phyloP scores from a whole-genome alignment of 306 rosid species.

The Vigna trinervia region DNA sequence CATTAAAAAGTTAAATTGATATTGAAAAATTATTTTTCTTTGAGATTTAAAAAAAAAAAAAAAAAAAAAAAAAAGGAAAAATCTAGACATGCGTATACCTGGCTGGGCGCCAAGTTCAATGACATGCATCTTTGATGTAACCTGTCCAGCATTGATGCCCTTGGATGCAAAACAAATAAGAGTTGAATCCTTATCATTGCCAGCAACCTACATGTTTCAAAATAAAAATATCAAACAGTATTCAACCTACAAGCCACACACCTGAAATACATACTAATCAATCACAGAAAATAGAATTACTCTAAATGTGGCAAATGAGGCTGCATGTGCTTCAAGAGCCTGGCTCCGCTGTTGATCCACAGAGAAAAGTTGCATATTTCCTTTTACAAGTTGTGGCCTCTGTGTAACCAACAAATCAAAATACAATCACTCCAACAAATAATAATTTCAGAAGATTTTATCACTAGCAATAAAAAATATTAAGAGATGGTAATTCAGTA shows the following conservation, averaged over 20 bases:
- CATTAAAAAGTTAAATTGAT: conserved; percentile 2
- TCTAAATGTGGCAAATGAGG: conserved; percentile 73
- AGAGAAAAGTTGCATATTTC: conserved; percentile 88
- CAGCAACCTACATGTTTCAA: conserved; percentile 62
- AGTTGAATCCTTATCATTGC: conserved; percentile 74
- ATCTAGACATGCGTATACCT: conserved; percentile 53
- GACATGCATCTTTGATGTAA: conserved; percentile 78
- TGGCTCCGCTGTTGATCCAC: conserved; percentile 88
- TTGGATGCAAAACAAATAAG: conserved; percentile 82
- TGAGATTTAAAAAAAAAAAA: too few relatives aligned
- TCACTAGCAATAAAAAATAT: conserved; percentile 24
- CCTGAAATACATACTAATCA: conserved; percentile 33
- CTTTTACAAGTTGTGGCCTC: conserved; percentile 87
- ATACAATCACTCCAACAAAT: conserved; percentile 33
- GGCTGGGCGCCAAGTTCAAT: conserved; percentile 93
- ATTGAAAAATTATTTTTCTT: not conserved
- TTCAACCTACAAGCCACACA: conserved; percentile 34
- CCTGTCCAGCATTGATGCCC: conserved; percentile 76
- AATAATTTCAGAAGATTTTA: conserved; percentile 24
- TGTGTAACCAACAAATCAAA: conserved; percentile 45
- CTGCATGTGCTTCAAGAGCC: conserved; percentile 94
- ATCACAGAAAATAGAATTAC: conserved; percentile 48
- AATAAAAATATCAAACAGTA: conserved; percentile 28
- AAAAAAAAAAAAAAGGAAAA: not conserved
- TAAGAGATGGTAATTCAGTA: conserved; percentile 16